Conservation (phyloP, 768 basidiomycete genomes). For the Lentinula sp. region DNA sequence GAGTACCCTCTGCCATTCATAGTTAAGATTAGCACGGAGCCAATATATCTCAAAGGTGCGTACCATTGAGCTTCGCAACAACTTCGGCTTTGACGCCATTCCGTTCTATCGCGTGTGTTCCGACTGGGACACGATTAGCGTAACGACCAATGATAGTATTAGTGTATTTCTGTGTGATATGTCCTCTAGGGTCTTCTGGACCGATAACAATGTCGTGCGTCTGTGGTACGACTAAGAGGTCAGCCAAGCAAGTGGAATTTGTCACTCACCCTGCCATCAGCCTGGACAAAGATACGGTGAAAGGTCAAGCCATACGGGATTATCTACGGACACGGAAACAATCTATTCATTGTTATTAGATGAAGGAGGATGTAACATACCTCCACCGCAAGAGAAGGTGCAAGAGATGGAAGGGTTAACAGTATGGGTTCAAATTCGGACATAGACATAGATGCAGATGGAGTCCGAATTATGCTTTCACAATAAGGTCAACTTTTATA, state of each 20-base stretch:
- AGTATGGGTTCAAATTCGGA: constrained; percentile 45
- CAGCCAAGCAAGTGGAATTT: background rate
- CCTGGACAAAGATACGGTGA: constrained; percentile 61
- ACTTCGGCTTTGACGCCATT: constrained; percentile 45
- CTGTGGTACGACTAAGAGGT: constrained; percentile 24
- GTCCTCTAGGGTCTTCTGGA: constrained; percentile 56
- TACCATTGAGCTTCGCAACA: constrained; percentile 37
- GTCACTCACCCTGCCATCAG: constrained; percentile 52
- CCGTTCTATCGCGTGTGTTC: constrained; percentile 44
- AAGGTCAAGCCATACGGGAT: constrained; percentile 65
- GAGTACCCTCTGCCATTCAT: constrained; percentile 30
- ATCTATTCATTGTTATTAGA: background rate
- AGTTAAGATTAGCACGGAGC: background rate
- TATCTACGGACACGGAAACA: constrained; percentile 33
- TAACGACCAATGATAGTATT: constrained; percentile 73
- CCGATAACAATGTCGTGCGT: constrained; percentile 76
- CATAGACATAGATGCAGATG: constrained; percentile 33
- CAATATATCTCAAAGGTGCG: constrained; percentile 2
- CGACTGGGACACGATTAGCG: constrained; percentile 66
- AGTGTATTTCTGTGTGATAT: constrained; percentile 58
- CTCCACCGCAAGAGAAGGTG: constrained; percentile 60
- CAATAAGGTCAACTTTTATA: background rate
- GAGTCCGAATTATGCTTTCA: background rate
- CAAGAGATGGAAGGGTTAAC: constrained; percentile 47
- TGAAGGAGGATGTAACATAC: constrained; percentile 21